These are phyloP conservation scores for Diplodia scrobiculata DNA, from an alignment of 2,329 filamentous ascomycete genomes.

Conservation along the genomic window DNA sequence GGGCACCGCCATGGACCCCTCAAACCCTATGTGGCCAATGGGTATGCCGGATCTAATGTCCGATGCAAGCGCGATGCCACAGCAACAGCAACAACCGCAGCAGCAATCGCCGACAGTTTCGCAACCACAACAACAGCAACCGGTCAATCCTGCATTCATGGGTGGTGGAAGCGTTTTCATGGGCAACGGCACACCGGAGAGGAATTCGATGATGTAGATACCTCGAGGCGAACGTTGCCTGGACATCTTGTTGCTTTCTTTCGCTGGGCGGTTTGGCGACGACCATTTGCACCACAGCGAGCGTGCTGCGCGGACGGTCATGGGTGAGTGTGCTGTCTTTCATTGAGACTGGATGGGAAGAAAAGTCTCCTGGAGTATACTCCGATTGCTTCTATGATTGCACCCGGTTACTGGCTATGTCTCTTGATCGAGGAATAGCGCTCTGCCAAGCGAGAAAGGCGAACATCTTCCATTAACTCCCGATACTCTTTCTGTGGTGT, in stretches of 20 bases:
- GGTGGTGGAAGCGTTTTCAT: conserved; percentile 44
- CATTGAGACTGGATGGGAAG: not conserved
- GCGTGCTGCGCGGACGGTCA: not conserved
- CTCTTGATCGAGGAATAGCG: not conserved
- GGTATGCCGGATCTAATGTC: conserved; percentile 35
- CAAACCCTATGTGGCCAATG: conserved; percentile 50
- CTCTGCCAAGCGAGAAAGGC: not conserved
- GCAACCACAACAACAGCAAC: conserved; percentile 20
- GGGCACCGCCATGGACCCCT: conserved; percentile 53
- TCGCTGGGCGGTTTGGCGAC: not conserved
- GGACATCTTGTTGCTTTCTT: not conserved
- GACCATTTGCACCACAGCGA: not conserved
- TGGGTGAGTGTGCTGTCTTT: not conserved
- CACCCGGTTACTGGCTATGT: not conserved
- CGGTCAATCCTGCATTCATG: conserved; percentile 38
- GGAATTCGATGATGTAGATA: conserved; percentile 26
- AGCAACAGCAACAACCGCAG: conserved; percentile 34
- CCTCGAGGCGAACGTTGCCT: not conserved
- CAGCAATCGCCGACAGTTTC: conserved; percentile 27
- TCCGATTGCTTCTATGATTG: not conserved
- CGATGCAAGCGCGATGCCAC: conserved; percentile 33
- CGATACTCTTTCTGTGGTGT: no score
- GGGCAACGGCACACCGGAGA: conserved; percentile 40
- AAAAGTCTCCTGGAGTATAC: not conserved
- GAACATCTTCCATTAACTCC: not conserved